These are phyloP conservation scores for Tylopilus sp. DNA, from an alignment of 768 basidiomycete genomes.

Conservation along the genomic window DNA sequence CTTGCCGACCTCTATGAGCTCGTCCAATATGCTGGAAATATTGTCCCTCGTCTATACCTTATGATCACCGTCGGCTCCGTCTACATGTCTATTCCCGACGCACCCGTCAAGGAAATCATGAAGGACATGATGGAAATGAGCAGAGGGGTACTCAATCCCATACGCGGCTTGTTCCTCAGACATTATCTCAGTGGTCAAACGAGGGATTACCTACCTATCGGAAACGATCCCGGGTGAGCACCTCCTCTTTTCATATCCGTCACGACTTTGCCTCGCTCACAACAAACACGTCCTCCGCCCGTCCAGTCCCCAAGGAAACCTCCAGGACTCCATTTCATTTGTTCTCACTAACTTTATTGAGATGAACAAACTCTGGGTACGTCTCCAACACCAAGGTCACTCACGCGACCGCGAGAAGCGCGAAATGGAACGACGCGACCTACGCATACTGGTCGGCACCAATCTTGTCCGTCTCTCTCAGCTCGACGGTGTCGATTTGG, in stretches of 20 bases:
- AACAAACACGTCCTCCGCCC: neutral
- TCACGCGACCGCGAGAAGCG: slow-evolving; percentile 97
- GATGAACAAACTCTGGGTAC: slow-evolving; percentile 99
- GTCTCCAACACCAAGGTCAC: slow-evolving; percentile 96
- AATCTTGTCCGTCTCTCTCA: slow-evolving; percentile 95
- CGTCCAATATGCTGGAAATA: slow-evolving; percentile 98
- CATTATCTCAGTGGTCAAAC: slow-evolving; percentile 98
- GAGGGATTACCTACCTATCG: slow-evolving; percentile 91
- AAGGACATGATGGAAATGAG: slow-evolving; percentile 99
- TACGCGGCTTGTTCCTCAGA: slow-evolving; percentile 89
- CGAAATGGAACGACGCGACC: slow-evolving; percentile 91
- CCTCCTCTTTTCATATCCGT: neutral
- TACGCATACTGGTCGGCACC: slow-evolving; percentile 95
- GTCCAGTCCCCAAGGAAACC: slow-evolving; percentile 77
- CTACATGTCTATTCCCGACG: slow-evolving; percentile 97
- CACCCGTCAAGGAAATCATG: slow-evolving; percentile 99
- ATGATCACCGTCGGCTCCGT: slow-evolving; percentile 99
- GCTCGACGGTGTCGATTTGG: slow-evolving; percentile 93
- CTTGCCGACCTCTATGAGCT: slow-evolving; percentile 98
- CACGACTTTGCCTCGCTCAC: neutral
- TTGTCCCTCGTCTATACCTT: slow-evolving; percentile 89
- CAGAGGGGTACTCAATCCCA: slow-evolving; percentile 94
- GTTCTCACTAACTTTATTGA: slow-evolving; percentile 99
- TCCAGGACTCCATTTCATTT: slow-evolving; percentile 94
- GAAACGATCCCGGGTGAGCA: slow-evolving; percentile 72